Base-by-base conservation (phyloP, 2,329 filamentous ascomycete genomes). In the Sphaceloma murrayae region DNA sequence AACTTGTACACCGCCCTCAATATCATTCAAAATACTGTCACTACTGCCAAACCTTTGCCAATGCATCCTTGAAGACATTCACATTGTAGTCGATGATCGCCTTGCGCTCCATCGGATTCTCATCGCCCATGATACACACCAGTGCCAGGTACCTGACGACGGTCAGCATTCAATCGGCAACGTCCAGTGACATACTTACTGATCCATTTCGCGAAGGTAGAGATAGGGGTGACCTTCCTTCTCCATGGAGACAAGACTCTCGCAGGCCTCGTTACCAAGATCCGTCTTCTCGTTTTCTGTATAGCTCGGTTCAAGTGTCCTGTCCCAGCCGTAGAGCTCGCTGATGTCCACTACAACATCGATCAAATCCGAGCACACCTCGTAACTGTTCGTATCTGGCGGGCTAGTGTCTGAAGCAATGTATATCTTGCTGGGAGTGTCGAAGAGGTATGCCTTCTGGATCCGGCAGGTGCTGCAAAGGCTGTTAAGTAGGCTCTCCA, bases 321-420 rank as follows among this genome's bases (percentile, higher is more conserved):
- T 39, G 57, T 61, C 58, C 73, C 74, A 96, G 34, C 88, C 89
- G 59, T 95, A 98, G 29, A 98, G 82, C 59, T 96, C 89, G 19
- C 86, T 91, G 44, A 96, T 83, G 61, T 98, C 91, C 47, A 96
- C 89, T 50, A 98, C 94, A 49, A 96, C 87, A 62, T 98, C 91
- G 54, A 98, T 95, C 61, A 94, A 96, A 61, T 98, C 91, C 39
- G 86, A 94, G 67, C 91, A 98, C 58, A 96, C 94, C 67, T 96
- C 91, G 62, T 98, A 98, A 60, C 85, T 89, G 31, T 85, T 83
- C 73, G 95, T 91, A 58, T 96, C 89, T 22, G 89, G 85, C 0
- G 89, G 89, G 29, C 85, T 82, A 21, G 82, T 91, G 62, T 98
- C 91, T 4, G 89, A 95, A 1, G 91, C 91, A 54, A 98, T 94